Base-by-base conservation (phyloP, 345 rosid genomes). In the Fremontodendron californicum region DNA sequence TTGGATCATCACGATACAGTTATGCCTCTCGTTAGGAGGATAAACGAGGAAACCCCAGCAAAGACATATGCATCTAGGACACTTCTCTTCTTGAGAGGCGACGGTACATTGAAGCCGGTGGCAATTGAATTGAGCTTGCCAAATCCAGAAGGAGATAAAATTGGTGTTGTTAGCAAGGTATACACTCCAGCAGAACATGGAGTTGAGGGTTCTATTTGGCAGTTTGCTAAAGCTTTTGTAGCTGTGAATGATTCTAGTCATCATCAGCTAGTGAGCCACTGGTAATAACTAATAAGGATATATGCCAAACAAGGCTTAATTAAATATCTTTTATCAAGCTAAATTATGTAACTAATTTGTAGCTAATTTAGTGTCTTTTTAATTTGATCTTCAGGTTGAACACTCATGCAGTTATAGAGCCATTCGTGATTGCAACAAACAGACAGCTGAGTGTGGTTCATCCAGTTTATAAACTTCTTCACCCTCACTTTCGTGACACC, bases 231-330 rank as follows among this genome's bases (percentile, higher is more conserved):
- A 84, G 96, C 97, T 75, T 94, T 91, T 16, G 96, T 73, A 1
- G 88, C 90, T 35, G 93, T 91, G 60, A 94, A 86, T 71, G 97
- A 94, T 81, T 91, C 93, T 6, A 91, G 97, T 75, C 88, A 88
- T 77, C 98, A 94, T 75, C 97, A 93, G 81, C 93, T 94, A 66
- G 74, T 94, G 72, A 91, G 97, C 84, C 95, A 93, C 76, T 92
- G 97, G 97, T 92, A 58, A 57, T 8, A 19, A 54, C 23, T 51
- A 70, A 88, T 86, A 66, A 84, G 40, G 35, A 12, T 21, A 25
- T 23, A 2, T 3, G 16, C 15, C 49, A 37, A 37, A 65, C 6
- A 33, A 27, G 12, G 2, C 6, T 13, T 25, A 16, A 54, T 0
- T 45, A 11, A 12, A 58, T 25, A 21, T n/a, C n/a, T n/a, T n/a